Percentiles rank a stretch among this genome's conserved stretches.
Evolutionary conservation across 768 basidiomycete species (phyloP).

Genomic region (Rossbeevera mucosa): DNA sequence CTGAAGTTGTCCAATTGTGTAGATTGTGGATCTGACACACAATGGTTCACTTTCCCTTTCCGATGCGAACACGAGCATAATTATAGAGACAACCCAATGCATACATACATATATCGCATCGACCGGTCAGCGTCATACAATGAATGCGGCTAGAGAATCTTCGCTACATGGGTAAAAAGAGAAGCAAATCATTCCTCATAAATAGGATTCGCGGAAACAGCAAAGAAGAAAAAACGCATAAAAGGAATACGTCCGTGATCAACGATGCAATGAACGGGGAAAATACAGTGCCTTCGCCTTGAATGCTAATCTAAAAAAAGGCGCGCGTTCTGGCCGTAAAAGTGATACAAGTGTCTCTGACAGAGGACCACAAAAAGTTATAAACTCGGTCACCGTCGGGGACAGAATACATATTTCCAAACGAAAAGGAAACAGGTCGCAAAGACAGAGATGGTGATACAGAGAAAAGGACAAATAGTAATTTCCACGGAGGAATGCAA

Average conservation of each 20-base stretch:
- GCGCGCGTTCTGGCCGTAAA: background rate
- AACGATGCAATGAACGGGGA: slow-evolving; percentile 11
- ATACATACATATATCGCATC: background rate
- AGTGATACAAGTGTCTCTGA: background rate
- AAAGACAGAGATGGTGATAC: background rate
- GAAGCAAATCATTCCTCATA: background rate
- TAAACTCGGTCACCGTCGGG: background rate
- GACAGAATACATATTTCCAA: background rate
- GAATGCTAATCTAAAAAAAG: slow-evolving; percentile 2
- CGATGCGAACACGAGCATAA: too few relatives aligned
- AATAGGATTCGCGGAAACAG: background rate
- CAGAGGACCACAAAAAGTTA: background rate
- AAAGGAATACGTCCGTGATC: slow-evolving; percentile 19
- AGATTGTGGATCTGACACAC: too few relatives aligned
- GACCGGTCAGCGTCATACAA: background rate
- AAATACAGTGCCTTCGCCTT: background rate
- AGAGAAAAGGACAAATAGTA: background rate
- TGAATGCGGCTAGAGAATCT: background rate
- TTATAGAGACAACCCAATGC: background rate
- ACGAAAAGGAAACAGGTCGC: background rate
- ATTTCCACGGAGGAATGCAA: slow-evolving; percentile 1
- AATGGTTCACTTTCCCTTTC: too few relatives aligned
- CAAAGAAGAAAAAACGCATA: background rate
- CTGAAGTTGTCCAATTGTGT: too few relatives aligned
- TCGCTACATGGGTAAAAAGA: background rate